These are phyloP conservation scores for Ceratocystis destructans DNA, from an alignment of 2,329 filamentous ascomycete species.

Conservation along the genomic window DNA sequence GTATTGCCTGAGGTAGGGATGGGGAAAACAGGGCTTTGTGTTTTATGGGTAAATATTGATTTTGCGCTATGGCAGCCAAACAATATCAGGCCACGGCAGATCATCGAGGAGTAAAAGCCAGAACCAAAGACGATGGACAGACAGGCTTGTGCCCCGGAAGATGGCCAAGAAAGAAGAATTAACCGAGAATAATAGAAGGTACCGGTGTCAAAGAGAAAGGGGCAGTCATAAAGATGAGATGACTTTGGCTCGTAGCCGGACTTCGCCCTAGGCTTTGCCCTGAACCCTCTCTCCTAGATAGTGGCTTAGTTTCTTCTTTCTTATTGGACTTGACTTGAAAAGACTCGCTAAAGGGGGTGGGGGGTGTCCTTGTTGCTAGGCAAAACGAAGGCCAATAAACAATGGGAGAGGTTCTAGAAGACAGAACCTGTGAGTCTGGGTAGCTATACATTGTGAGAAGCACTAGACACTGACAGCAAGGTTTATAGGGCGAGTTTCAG, in stretches of 20 bases:
- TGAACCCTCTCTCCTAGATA: too few relatives aligned
- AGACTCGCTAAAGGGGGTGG: neutral
- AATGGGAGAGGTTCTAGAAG: too few relatives aligned
- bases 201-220: constrained; percentile 1
- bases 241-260: neutral
- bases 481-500: neutral
- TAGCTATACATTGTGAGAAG: too few relatives aligned
- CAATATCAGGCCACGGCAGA: neutral
- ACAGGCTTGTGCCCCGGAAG: neutral
- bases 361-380: neutral
- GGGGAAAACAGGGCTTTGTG: neutral
- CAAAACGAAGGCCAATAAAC: neutral
- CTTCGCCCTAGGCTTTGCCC: neutral
- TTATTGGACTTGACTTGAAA: constrained; percentile 1
- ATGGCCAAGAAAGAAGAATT: neutral
- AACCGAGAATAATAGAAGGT: constrained; percentile 12
- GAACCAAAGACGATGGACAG: neutral
- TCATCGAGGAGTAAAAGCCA: neutral
- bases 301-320: neutral
- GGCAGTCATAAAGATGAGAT: constrained; percentile 1
- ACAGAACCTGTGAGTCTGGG: too few relatives aligned
- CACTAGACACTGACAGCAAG: neutral
- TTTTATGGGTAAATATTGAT: neutral
- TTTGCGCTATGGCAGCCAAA: neutral
- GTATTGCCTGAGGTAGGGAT: neutral